Conservation (phyloP, 441 rosid species). For the Syzygium malaccense region DNA sequence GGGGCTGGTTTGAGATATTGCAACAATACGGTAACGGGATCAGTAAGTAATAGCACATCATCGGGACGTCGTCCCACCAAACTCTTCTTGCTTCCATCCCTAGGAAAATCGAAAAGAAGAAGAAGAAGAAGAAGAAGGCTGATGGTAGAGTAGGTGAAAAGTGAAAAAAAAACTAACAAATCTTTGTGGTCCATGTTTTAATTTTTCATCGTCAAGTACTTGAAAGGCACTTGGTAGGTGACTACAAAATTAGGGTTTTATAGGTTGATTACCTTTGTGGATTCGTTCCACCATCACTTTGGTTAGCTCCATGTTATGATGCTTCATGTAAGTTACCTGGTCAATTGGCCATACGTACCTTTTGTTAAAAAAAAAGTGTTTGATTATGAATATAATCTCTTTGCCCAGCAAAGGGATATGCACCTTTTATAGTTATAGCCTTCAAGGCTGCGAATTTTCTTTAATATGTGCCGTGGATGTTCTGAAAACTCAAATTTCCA, state of each 20-base stretch:
- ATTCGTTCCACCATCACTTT: neutral
- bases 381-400: neutral
- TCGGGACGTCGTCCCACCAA: neutral
- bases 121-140: neutral
- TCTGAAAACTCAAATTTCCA: neutral
- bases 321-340: neutral
- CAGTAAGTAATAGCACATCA: neutral
- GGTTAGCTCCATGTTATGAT: neutral
- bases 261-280: rapidly evolving
- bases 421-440: neutral
- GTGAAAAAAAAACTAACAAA: neutral
- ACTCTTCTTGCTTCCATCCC: neutral
- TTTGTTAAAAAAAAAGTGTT: neutral
- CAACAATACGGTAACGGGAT: neutral
- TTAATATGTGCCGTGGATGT: neutral
- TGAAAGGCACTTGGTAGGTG: neutral
- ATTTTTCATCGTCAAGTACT: neutral
- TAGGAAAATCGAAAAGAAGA: neutral
- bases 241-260: neutral
- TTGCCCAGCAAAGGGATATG: neutral
- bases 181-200: neutral
- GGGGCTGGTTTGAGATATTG: neutral
- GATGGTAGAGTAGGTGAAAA: neutral
- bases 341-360: neutral
- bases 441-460: neutral